Percentiles rank a stretch among this genome's conserved stretches.
phyloP scores from a whole-genome alignment of 768 basidiomycete genomes.

The Mrakia gelida region DNA sequence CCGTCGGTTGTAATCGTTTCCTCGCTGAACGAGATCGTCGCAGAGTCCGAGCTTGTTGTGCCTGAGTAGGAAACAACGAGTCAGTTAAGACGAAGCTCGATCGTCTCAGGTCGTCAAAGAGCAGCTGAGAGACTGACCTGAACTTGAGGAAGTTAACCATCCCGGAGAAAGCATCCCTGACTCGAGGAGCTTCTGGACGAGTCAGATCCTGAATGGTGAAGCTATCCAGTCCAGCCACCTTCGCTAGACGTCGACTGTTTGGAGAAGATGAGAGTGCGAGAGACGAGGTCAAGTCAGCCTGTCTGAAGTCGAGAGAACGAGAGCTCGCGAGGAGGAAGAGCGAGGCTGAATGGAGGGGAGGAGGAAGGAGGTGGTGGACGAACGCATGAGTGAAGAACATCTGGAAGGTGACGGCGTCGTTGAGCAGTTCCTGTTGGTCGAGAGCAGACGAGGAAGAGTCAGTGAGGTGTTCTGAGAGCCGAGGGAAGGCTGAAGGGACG shows the following conservation, averaged over 20 bases:
- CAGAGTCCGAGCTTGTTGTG: conserved; percentile 16
- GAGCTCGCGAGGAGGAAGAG: not conserved
- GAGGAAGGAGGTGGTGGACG: conserved; percentile 32
- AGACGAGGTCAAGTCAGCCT: not conserved
- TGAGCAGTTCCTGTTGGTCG: conserved; percentile 59
- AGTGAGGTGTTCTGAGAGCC: not conserved
- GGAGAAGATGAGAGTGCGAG: not conserved
- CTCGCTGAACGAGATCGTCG: conserved; percentile 21
- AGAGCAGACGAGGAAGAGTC: not conserved
- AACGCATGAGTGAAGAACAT: conserved; percentile 69
- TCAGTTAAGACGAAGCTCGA: not conserved
- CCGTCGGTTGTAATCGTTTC: conserved; percentile 18
- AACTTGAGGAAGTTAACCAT: conserved; percentile 94
- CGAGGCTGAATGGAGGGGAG: not conserved
- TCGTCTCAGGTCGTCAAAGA: conserved; percentile 37
- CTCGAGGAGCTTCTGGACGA: conserved; percentile 68
- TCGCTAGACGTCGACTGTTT: conserved; percentile 63
- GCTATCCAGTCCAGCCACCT: conserved; percentile 67
- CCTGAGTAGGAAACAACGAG: not conserved
- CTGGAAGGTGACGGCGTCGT: conserved; percentile 57
- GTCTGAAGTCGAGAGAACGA: too few species aligned
- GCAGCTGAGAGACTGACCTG: conserved; percentile 67
- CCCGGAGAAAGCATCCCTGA: conserved; percentile 70
- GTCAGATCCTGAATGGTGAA: conserved; percentile 72
- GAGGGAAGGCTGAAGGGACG: not conserved